Evolutionary conservation across 805 yeast genomes (phyloP).

Genomic region (Dipodascus geniculatus): DNA sequence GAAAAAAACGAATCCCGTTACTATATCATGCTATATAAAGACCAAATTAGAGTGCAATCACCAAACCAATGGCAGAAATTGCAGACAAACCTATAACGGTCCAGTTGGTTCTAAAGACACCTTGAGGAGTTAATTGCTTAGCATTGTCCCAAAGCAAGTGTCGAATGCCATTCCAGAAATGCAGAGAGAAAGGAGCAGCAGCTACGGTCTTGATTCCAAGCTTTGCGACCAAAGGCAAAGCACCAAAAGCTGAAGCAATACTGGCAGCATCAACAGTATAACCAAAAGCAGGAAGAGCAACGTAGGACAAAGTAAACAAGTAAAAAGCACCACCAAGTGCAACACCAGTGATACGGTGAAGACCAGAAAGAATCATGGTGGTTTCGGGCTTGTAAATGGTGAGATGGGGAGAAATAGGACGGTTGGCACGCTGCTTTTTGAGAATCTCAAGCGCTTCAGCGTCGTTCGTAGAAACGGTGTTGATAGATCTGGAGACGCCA

Average conservation of each 20-base stretch:
- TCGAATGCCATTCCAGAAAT: constrained; percentile 77
- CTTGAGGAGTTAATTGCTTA: constrained; percentile 63
- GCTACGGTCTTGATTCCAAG: constrained; percentile 53
- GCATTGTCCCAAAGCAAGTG: constrained; percentile 93
- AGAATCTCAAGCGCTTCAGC: constrained; percentile 59
- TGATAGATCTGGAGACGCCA: constrained; percentile 4
- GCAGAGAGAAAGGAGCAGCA: constrained; percentile 81
- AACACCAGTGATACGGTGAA: constrained; percentile 85
- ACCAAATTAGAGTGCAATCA: constrained; percentile 13
- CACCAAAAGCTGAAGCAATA: constrained; percentile 43
- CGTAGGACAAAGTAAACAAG: constrained; percentile 63
- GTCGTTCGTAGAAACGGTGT: constrained; percentile 41
- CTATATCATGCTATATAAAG: constrained; percentile 16
- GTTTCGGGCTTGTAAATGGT: constrained; percentile 85
- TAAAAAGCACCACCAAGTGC: constrained; percentile 49
- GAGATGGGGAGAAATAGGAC: constrained; percentile 89
- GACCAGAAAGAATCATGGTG: constrained; percentile 66
- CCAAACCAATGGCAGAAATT: constrained; percentile 38
- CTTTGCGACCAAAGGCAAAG: constrained; percentile 55
- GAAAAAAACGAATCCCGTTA: too few relatives aligned
- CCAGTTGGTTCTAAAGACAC: constrained; percentile 89
- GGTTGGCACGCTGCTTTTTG: constrained; percentile 67
- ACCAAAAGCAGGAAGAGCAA: constrained; percentile 56
- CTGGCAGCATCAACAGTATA: constrained; percentile 38
- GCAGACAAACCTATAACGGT: constrained; percentile 56